Percentiles rank a stretch among this genome's conserved stretches.
These are phyloP conservation scores for Trapa incisa DNA, from an alignment of 345 rosid species.

Conservation along the genomic window DNA sequence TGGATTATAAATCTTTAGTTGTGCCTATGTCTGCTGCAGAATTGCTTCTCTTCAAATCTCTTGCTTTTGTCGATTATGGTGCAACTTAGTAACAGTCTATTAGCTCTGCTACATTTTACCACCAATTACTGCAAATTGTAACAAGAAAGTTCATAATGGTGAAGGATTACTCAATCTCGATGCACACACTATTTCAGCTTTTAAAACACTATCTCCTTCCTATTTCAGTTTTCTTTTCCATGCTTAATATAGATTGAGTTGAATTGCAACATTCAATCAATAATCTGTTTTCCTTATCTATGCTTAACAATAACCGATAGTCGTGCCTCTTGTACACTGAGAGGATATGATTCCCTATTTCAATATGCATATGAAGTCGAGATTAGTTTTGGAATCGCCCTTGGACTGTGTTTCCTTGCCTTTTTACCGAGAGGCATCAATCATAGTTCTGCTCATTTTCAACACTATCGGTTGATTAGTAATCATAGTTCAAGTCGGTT, in stretches of 20 bases:
- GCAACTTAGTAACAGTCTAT: neutral
- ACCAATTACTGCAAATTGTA: neutral
- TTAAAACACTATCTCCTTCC: neutral
- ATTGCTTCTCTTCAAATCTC: neutral
- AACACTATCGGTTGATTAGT: neutral
- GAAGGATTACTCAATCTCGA: neutral
- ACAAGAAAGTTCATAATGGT: no score
- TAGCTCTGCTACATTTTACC: neutral
- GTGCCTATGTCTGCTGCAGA: neutral
- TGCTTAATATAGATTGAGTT: neutral
- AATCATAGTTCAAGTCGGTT: neutral
- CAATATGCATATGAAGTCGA: no score
- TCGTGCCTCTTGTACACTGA: no score
- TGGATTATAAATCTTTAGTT: neutral
- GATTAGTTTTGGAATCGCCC: no score
- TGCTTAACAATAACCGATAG: neutral
- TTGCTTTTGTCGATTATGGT: neutral
- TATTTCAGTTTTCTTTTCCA: neutral
- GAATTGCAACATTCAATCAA: no score
- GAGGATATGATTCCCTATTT: no score
- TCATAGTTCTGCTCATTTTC: neutral
- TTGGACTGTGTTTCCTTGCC: neutral
- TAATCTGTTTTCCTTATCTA: no score
- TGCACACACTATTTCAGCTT: neutral
- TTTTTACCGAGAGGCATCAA: neutral